Evolutionary conservation across 768 basidiomycete species (phyloP).

Genomic region (Fomitopsis pulvina): DNA sequence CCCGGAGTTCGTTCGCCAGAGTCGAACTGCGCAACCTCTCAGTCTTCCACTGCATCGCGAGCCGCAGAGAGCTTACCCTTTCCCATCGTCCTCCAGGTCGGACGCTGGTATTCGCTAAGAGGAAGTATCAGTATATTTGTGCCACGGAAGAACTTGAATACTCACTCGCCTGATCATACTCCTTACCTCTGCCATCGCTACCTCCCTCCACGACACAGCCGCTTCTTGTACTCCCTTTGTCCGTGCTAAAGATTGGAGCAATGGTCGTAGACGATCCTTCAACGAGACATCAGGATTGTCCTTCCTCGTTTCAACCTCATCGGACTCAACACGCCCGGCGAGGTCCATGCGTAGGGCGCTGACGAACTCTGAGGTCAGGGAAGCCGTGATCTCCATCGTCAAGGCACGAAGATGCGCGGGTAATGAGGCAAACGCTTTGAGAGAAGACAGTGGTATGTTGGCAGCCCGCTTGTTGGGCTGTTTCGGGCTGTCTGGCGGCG

Average conservation of each 20-base stretch:
- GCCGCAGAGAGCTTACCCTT: conserved; percentile 23
- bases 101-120: conserved; percentile 54
- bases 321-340: conserved; percentile 39
- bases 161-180: conserved; percentile 54
- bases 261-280: conserved; percentile 59
- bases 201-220: conserved; percentile 61
- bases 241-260: conserved; percentile 71
- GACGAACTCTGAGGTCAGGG: conserved; percentile 75
- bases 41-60: no score
- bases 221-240: conserved; percentile 69
- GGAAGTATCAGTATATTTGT: background rate
- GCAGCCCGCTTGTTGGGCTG: conserved; percentile 18
- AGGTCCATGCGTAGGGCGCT: conserved; percentile 63
- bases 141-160: background rate
- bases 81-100: conserved; percentile 47
- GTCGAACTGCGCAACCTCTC: conserved; percentile 27
- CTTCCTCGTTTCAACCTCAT: conserved; percentile 9
- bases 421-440: conserved; percentile 68
- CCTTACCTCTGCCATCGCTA: conserved; percentile 55
- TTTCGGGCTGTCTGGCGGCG: conserved; percentile 15
- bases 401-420: conserved; percentile 67
- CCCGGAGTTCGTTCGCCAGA: conserved; percentile 51
- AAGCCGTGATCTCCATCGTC: conserved; percentile 68
- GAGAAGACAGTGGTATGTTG: conserved; percentile 54
- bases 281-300: conserved; percentile 37